Base-by-base conservation (phyloP, 352 stramenopile genomes). In the Globisporangium nodosum region DNA sequence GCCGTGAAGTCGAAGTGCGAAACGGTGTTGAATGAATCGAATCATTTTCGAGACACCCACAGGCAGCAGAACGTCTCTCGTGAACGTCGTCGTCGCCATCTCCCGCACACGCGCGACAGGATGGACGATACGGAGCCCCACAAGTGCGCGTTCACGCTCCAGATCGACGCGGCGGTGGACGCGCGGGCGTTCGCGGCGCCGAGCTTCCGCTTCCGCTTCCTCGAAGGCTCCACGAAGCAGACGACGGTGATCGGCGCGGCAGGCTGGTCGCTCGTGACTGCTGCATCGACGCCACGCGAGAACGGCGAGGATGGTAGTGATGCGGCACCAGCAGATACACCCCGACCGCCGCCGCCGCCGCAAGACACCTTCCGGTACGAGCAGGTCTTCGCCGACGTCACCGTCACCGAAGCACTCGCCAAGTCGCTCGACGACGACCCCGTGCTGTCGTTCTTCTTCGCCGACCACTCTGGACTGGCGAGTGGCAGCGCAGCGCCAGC, bases 181-280 rank as follows among this genome's bases (percentile, higher is more conserved):
- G 74, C 81, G 30, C 60, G 63, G 0, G 65, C 57, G 11, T 81
- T 86, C 40, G 64, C 78, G 31, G 63, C 76, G 0, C 74, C 82
- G 31, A 73, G 62, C 5, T 89, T 92, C 49, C 78, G 82, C 24
- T 92, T 87, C 49, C 72, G 74, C 6, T 90, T 89, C 52, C 56
- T 92, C 1, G 82, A 92, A 33, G 76, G 76, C 35, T 69, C 61
- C 5, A 89, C 80, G 47, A 79, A 78, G 62, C 66, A 80, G 33
- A 92, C 80, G 8, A 63, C 68, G 5, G 47, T 63, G 5, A 61
- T 88, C 18, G 67, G 67, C 0, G 55, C 61, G 2, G 42, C 73
- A 16, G 73, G 62, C 8, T 87, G 77, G 74, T 65, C 61, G 9
- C 52, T 56, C 15, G 18, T 78, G 2, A 37, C 43, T 37, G 33